Evolutionary conservation across 177 flowering plant genomes (phyloP).

Genomic region (Tripterygium wilfordii): DNA sequence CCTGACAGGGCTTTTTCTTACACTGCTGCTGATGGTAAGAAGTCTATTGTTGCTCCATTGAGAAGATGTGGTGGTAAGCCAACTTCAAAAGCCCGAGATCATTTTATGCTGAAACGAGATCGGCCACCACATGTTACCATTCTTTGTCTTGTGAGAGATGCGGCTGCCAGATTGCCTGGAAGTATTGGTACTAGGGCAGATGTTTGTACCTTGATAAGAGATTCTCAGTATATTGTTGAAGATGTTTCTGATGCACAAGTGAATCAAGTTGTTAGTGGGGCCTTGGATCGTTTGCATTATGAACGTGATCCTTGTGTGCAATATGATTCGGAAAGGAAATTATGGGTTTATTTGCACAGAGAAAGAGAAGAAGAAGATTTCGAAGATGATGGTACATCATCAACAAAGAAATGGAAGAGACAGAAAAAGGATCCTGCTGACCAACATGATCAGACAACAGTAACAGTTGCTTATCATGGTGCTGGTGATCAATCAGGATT

Average conservation of each 20-base stretch:
- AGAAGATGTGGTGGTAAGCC: constrained; percentile 98
- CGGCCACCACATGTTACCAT: constrained; percentile 96
- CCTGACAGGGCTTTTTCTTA: constrained; percentile 95
- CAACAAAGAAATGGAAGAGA: constrained; percentile 98
- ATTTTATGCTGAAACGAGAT: constrained; percentile 88
- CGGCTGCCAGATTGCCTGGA: constrained; percentile 94
- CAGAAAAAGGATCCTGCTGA: constrained; percentile 71
- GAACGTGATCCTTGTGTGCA: constrained; percentile 97
- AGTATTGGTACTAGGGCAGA: constrained; percentile 98
- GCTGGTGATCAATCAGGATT: constrained; percentile 42
- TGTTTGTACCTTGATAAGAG: constrained; percentile 92
- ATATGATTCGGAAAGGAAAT: constrained; percentile 77
- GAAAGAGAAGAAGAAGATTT: constrained; percentile 98
- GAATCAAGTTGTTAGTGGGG: constrained; percentile 94
- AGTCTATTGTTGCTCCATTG: constrained; percentile 91
- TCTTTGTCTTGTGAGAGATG: constrained; percentile 96
- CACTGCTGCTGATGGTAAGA: constrained; percentile 92
- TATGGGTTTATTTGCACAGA: constrained; percentile 94
- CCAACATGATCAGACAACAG: constrained; percentile 45
- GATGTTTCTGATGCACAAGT: constrained; percentile 85
- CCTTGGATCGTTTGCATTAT: constrained; percentile 93
- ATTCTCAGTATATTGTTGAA: constrained; percentile 91
- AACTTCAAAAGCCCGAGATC: constrained; percentile 93
- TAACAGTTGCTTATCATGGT: constrained; percentile 45
- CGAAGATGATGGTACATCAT: constrained; percentile 95